A percentile compares a stretch with the other conserved stretches of the same genome.
Conservation (phyloP, 2,329 filamentous ascomycete species). For the Ophiostoma sp. region DNA sequence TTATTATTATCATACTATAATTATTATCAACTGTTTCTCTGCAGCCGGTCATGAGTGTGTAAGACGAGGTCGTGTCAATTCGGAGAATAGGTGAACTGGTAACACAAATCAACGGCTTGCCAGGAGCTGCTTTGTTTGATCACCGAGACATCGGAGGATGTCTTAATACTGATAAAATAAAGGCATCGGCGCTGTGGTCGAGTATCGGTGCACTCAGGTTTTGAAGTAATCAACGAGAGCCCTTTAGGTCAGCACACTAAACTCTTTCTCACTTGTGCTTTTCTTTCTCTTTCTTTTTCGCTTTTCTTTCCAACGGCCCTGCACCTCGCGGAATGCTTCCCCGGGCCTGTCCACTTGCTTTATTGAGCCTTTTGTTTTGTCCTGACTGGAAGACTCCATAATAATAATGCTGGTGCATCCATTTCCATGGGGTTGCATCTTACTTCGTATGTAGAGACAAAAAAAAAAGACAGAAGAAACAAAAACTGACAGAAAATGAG, state of each 20-base stretch:
- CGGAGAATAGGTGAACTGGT: conserved; percentile 5
- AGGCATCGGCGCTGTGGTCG: not conserved
- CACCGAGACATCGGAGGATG: conserved; percentile 3
- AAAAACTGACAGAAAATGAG: conserved; percentile 9
- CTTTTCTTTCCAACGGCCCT: not conserved
- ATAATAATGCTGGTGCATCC: not conserved
- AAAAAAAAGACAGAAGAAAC: not conserved
- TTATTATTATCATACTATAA: too few species aligned
- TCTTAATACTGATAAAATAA: not conserved
- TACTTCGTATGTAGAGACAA: not conserved
- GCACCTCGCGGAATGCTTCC: conserved; percentile 4
- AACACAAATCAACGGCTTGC: conserved; percentile 4
- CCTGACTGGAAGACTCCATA: not conserved
- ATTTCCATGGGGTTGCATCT: not conserved
- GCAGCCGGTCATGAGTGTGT: not conserved
- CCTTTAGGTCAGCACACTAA: not conserved
- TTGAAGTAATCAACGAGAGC: not conserved
- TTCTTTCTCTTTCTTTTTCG: not conserved
- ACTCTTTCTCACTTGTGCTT: not conserved
- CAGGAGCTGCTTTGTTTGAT: not conserved
- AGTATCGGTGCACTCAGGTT: not conserved
- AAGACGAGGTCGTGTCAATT: not conserved
- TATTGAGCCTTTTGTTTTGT: not conserved
- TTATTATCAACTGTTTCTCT: not conserved
- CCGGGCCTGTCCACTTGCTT: not conserved